A percentile compares a stretch with the other conserved stretches of the same genome.
Evolutionary conservation across 2,329 filamentous ascomycete genomes (phyloP).

Genomic region (Stagonosporopsis cucurbitacearum): DNA sequence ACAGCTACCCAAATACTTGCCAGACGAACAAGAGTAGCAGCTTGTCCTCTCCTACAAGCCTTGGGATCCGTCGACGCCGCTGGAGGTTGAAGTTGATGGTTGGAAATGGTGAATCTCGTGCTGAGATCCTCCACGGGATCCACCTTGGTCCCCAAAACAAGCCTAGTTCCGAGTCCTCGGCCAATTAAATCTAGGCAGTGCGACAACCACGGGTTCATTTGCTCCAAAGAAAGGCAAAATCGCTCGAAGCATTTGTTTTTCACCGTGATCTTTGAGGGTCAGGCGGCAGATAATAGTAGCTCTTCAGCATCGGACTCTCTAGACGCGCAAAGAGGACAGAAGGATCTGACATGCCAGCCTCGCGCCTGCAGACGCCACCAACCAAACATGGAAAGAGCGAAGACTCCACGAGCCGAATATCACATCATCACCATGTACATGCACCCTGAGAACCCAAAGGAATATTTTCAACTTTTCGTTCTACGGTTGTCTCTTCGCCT

Average conservation of each 20-base stretch:
- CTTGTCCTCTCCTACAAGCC: background rate
- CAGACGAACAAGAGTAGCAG: background rate
- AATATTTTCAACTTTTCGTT: background rate
- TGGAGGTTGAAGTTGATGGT: conserved; percentile 27
- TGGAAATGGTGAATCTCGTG: conserved; percentile 34
- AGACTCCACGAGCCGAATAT: conserved; percentile 12
- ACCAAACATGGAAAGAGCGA: conserved; percentile 25
- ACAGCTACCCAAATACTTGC: conserved; percentile 1
- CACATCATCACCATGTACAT: conserved; percentile 7
- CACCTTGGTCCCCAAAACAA: conserved; percentile 9
- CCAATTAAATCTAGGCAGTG: conserved; percentile 11
- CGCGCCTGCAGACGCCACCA: conserved; percentile 21
- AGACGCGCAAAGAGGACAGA: background rate
- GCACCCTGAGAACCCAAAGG: background rate
- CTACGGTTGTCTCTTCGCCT: conserved; percentile 1
- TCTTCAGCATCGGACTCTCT: background rate
- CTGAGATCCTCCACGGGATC: conserved; percentile 17
- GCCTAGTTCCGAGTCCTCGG: conserved; percentile 5
- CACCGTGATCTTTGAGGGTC: background rate
- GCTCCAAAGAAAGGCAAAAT: conserved; percentile 2
- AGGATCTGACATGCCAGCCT: conserved; percentile 14
- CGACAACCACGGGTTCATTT: conserved; percentile 13
- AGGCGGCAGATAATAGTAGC: background rate
- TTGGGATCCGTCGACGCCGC: conserved; percentile 26
- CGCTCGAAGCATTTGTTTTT: background rate